Evolutionary conservation across 2,329 filamentous ascomycete species (phyloP).

Genomic region (Alternaria sp.): DNA sequence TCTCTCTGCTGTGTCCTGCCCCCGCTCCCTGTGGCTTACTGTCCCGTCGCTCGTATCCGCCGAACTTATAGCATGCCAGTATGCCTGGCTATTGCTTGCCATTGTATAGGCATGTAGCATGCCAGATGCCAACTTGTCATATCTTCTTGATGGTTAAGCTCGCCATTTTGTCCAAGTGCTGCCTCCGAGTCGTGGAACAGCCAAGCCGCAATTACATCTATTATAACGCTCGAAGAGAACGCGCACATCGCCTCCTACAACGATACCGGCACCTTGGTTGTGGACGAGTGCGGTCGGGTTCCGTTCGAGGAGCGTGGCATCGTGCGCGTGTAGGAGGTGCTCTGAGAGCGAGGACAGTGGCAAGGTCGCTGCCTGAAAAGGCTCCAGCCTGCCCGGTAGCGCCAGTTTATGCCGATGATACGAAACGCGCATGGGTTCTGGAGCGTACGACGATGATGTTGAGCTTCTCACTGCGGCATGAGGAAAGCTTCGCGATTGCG

Average conservation of each 20-base stretch:
- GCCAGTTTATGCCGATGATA: not conserved
- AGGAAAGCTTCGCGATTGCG: slow-evolving; percentile 17
- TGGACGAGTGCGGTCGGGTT: slow-evolving; percentile 38
- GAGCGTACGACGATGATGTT: slow-evolving; percentile 35
- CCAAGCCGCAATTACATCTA: slow-evolving; percentile 29
- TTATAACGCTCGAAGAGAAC: slow-evolving; percentile 39
- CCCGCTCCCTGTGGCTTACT: slow-evolving; percentile 46
- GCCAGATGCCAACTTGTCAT: slow-evolving; percentile 48
- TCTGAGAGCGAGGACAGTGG: slow-evolving; percentile 36
- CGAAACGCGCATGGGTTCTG: not conserved
- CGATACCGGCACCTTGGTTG: slow-evolving; percentile 45
- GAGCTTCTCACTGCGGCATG: slow-evolving; percentile 24
- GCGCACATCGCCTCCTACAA: slow-evolving; percentile 39
- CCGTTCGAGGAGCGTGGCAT: slow-evolving; percentile 41
- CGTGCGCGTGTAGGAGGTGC: slow-evolving; percentile 32
- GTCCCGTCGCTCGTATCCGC: slow-evolving; percentile 50
- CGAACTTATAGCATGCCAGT: slow-evolving; percentile 52
- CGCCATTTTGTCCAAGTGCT: slow-evolving; percentile 39
- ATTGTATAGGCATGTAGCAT: slow-evolving; percentile 47
- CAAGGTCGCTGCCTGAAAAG: slow-evolving; percentile 37
- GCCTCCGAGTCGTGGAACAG: slow-evolving; percentile 34
- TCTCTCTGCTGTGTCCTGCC: slow-evolving; percentile 46
- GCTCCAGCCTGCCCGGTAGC: slow-evolving; percentile 32
- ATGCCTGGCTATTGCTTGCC: slow-evolving; percentile 56
- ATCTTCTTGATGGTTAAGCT: slow-evolving; percentile 36